Percentiles rank a stretch among this genome's conserved stretches.
phyloP scores from a whole-genome alignment of 768 basidiomycete species.

The Amanita subjunquillea region DNA sequence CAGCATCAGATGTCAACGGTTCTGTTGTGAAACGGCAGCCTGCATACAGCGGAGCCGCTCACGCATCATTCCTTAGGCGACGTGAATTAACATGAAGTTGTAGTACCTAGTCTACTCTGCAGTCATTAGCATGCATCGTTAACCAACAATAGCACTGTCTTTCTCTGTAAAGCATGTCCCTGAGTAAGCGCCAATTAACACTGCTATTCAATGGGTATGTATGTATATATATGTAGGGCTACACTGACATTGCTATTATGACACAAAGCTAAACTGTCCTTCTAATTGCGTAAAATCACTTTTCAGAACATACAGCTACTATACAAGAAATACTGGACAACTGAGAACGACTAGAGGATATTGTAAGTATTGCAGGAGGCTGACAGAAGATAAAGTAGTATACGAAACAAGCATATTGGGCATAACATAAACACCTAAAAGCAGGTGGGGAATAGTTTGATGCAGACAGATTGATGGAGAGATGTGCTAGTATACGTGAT shows the following conservation, averaged over 20 bases:
- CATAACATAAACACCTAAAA: neutral
- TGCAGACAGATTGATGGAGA: conserved; percentile 1
- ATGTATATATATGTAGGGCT: no score
- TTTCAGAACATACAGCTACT: neutral
- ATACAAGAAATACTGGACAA: neutral
- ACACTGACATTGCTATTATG: no score
- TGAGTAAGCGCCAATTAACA: no score
- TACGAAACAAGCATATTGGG: neutral
- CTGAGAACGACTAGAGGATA: neutral
- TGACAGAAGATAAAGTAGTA: neutral
- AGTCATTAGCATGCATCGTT: neutral
- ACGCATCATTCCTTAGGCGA: neutral
- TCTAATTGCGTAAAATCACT: neutral
- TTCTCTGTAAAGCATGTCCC: no score
- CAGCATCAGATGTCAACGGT: neutral
- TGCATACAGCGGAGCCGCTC: neutral
- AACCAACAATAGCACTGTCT: no score
- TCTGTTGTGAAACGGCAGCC: neutral
- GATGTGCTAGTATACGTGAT: conserved; percentile 4
- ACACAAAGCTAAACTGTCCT: neutral
- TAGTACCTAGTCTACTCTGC: neutral
- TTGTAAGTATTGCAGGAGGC: neutral
- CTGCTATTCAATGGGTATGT: neutral
- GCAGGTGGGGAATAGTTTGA: neutral
- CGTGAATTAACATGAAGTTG: neutral